phyloP scores from a whole-genome alignment of 306 rosid species.

The Rosa rugosa region DNA sequence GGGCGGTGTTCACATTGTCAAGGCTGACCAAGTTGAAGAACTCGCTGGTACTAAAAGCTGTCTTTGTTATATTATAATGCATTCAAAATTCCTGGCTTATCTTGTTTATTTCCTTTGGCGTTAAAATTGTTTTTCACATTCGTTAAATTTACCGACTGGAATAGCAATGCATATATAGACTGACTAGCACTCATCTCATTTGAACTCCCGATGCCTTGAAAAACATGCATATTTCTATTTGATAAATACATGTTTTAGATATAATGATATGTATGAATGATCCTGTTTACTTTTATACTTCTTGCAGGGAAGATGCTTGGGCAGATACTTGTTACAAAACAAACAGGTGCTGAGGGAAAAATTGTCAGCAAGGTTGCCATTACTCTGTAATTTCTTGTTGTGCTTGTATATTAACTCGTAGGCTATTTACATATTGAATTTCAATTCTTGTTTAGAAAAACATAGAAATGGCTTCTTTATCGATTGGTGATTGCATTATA shows the following conservation, averaged over 20 bases:
- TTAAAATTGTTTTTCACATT: not conserved
- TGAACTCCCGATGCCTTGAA: not conserved
- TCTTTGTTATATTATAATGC: constrained; percentile 7
- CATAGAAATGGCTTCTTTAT: not conserved
- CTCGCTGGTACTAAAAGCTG: constrained; percentile 67
- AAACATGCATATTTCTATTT: not conserved
- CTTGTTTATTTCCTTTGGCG: not conserved
- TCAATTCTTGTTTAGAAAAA: not conserved
- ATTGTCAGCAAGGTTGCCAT: constrained; percentile 80
- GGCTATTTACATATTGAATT: not conserved
- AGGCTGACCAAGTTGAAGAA: constrained; percentile 80
- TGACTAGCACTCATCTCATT: not conserved
- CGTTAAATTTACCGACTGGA: not conserved
- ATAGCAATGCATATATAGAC: not conserved
- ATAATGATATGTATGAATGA: not conserved
- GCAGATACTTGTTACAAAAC: constrained; percentile 94
- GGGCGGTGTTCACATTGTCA: constrained; percentile 98
- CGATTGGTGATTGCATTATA: not conserved
- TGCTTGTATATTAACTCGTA: not conserved
- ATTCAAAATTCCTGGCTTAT: not conserved
- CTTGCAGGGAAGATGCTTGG: constrained; percentile 94
- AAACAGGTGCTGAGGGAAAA: constrained; percentile 96
- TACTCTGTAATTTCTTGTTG: not conserved
- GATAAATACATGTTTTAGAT: not conserved
- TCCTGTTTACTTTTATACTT: not conserved